Conservation (phyloP, 129 eudicot genomes). For the Tagetes erecta region DNA sequence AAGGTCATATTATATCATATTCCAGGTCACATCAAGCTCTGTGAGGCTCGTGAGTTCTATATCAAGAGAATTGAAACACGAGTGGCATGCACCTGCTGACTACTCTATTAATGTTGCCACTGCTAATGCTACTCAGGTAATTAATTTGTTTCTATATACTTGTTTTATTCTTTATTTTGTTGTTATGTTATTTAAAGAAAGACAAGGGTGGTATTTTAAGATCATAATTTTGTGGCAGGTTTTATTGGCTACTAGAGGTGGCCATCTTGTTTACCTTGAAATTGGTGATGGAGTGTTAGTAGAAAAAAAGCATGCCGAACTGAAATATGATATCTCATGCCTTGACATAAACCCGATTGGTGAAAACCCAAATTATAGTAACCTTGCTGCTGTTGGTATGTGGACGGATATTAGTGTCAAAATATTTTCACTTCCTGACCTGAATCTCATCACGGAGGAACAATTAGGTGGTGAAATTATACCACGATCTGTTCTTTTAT, state of each 20-base stretch:
- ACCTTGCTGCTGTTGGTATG: conserved; percentile 97
- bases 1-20: conserved; percentile 13
- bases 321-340: conserved; percentile 91
- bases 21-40: conserved; percentile 86
- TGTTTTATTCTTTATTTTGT: neutral
- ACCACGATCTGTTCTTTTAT: conserved; percentile 94
- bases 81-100: conserved; percentile 86
- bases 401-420: conserved; percentile 95
- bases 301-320: conserved; percentile 64
- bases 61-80: conserved; percentile 72
- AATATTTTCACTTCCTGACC: conserved; percentile 86
- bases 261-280: conserved; percentile 89
- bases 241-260: conserved; percentile 92
- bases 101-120: conserved; percentile 93
- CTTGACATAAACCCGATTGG: conserved; percentile 95
- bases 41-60: conserved; percentile 83
- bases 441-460: conserved; percentile 77
- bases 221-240: conserved; percentile 45
- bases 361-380: conserved; percentile 72
- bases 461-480: conserved; percentile 94
- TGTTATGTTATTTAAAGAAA: neutral
- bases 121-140: conserved; percentile 92
- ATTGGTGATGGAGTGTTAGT: conserved; percentile 79
- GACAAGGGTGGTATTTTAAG: neutral
- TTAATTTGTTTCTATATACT: neutral